Evolutionary conservation across 331 rosid species (phyloP), one percentile per base, ranked within the genome.

Genomic region (Erythrophleum ivorense): DNA sequence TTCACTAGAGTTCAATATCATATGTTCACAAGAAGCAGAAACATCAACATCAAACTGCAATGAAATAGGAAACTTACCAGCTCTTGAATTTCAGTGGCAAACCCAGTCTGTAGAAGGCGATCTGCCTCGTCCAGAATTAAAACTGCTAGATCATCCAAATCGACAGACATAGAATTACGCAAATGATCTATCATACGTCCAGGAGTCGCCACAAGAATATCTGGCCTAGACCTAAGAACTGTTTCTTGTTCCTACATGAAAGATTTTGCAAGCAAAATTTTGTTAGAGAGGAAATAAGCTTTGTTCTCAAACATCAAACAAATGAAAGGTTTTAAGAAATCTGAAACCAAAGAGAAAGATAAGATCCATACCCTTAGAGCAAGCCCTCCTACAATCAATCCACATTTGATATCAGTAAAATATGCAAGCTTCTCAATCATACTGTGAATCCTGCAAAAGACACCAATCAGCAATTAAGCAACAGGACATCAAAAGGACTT

Each of bases 171-270:
- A 41, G 97, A 88, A 87, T 94, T 94, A 75, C 93, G 97, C 77
- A 94, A 87, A 90, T 94, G 98, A 78, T 94, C 98, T 34, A 94
- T 91, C 90, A 94, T 87, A 71, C 98, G 98, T 76, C 98, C 98
- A 29, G 98, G 98, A 67, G 98, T 94, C 53, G 98, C 98, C 80
- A 94, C 98, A 80, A 94, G 95, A 73, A 94, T 89, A 88, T 94
- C 98, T 21, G 98, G 98, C 97, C 86, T 87, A 76, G 97, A 72
- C 87, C 98, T 92, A 86, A 92, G 85, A 79, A 91, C 92, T 52
- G 86, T 90, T 86, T 91, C 98, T 94, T 94, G 97, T 67, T 63
- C 91, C 98, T 94, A 80, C 29, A 70, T 65, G 85, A 82, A 81
- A 82, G 86, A 46, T 14, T 60, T 63, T 70, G 81, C 59, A 73